phyloP scores from a whole-genome alignment of 2,329 filamentous ascomycete species.

The Talaromyces pinophilus region DNA sequence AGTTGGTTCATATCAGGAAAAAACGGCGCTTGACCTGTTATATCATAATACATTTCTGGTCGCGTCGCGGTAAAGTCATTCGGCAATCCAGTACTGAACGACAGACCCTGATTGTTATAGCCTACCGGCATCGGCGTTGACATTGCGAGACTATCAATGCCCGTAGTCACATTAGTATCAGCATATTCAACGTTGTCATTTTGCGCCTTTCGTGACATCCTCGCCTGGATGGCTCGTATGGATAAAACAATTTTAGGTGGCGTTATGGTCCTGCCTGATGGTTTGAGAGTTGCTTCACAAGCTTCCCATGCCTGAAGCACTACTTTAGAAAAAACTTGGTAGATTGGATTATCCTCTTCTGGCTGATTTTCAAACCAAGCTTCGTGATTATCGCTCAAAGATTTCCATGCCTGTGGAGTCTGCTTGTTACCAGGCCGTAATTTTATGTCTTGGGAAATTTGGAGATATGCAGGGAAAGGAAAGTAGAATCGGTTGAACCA shows the following conservation, averaged over 20 bases:
- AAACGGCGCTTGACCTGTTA: slow-evolving; percentile 4
- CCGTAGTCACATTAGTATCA: neutral
- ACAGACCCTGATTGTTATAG: neutral
- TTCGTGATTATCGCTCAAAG: slow-evolving; percentile 50
- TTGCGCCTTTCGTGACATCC: slow-evolving; percentile 18
- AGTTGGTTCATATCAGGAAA: neutral
- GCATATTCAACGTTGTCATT: neutral
- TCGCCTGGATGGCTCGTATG: slow-evolving; percentile 30
- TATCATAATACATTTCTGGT: neutral
- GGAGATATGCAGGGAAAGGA: slow-evolving; percentile 53
- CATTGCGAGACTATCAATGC: neutral
- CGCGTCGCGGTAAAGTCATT: neutral
- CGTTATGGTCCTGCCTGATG: slow-evolving; percentile 17
- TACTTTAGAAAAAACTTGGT: slow-evolving; percentile 38
- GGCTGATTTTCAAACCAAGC: slow-evolving; percentile 31
- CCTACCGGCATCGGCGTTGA: slow-evolving; percentile 3
- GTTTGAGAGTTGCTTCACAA: slow-evolving; percentile 25
- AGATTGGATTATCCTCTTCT: slow-evolving; percentile 27
- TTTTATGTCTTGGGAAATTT: slow-evolving; percentile 48
- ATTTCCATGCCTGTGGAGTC: slow-evolving; percentile 42
- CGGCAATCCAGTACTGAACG: neutral
- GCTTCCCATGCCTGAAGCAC: slow-evolving; percentile 48
- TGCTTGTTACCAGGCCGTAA: slow-evolving; percentile 36
- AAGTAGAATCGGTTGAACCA: slow-evolving; percentile 52
- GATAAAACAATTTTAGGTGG: slow-evolving; percentile 35